Evolutionary conservation across 257 asterid species (phyloP), one percentile per base, ranked within the genome.

Genomic region (Solanum rostratum): DNA sequence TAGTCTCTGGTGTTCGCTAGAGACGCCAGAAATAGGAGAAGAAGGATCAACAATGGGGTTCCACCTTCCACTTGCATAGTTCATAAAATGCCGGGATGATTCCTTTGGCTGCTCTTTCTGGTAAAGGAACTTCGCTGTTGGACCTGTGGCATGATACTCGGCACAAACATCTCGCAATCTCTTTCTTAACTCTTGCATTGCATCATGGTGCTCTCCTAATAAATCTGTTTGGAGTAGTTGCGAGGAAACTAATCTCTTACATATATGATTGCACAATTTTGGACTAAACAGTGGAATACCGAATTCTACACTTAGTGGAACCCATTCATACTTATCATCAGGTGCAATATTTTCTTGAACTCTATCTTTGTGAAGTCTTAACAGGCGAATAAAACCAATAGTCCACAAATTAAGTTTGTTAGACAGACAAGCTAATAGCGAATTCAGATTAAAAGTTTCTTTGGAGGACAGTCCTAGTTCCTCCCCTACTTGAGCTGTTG

Each of bases 41-140:
- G 99, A 97, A 86, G 98, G 98, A 90, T 95, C 99, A 33, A 90
- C 89, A 54, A 88, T 93, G 18, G 99, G 98, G 84, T 94, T 97
- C 99, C 99, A 97, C 90, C 92, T 92, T 85, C 99, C 98, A 88
- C 99, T 97, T 37, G 99, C 99, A 95, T 97, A 97, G 88, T 90
- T 94, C 95, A 94, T 91, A 37, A 93, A 93, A 73, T 90, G 90
- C 68, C 95, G 88, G 70, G 97, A 86, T 85, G 91, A 86, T 68
- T 83, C 89, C 91, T 92, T 95, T 22, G 89, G 84, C 85, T 90
- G 96, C 89, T 95, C 98, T 92, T 89, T 95, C 91, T 93, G 99
- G 92, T 94, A 97, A 85, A 97, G 97, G 87, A 97, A 93, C 85
- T 92, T 93, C 69, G 99, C 97, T 82, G 94, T 88, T 29, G 96